Percentiles rank a stretch among this genome's conserved stretches.
Evolutionary conservation across 208 protist species (phyloP).

Genomic region (Herpetomonas samuelpessoai): DNA sequence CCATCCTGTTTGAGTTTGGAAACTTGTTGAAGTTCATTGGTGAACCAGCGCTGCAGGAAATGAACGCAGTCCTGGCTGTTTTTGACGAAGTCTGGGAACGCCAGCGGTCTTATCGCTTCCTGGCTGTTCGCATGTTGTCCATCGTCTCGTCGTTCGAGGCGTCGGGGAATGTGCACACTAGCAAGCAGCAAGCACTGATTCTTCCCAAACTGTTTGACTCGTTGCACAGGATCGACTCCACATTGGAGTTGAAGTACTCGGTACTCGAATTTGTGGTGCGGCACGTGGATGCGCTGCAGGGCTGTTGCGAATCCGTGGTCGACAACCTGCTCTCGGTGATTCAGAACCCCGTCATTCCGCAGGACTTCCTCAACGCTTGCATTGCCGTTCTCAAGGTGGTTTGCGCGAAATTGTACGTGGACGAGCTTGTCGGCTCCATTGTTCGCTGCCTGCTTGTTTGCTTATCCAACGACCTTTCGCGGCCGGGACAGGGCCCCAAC

Average conservation of each 20-base stretch:
- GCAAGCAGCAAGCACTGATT: conserved; percentile 35
- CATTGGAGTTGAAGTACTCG: conserved; percentile 56
- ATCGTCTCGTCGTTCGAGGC: conserved; percentile 55
- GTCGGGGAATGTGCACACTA: conserved; percentile 37
- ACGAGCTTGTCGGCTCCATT: conserved; percentile 76
- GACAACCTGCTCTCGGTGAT: conserved; percentile 58
- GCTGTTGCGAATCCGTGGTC: conserved; percentile 52
- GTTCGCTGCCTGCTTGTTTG: conserved; percentile 65
- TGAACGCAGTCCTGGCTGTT: conserved; percentile 47
- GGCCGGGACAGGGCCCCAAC: conserved; percentile 15
- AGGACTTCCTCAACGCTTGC: conserved; percentile 48
- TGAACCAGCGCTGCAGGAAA: conserved; percentile 33
- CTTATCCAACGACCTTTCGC: conserved; percentile 25
- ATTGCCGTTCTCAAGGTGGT: conserved; percentile 65
- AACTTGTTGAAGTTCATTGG: conserved; percentile 70
- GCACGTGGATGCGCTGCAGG: conserved; percentile 59
- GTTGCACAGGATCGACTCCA: conserved; percentile 47
- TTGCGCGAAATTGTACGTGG: conserved; percentile 56
- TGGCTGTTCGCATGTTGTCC: conserved; percentile 73
- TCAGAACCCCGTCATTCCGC: conserved; percentile 16
- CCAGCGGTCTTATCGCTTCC: conserved; percentile 58
- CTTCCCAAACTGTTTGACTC: conserved; percentile 76
- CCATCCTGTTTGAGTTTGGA: conserved; percentile 67
- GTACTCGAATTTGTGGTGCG: conserved; percentile 76
- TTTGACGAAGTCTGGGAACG: conserved; percentile 66